phyloP scores from a whole-genome alignment of 441 rosid genomes.

The Erodium chrysanthum region DNA sequence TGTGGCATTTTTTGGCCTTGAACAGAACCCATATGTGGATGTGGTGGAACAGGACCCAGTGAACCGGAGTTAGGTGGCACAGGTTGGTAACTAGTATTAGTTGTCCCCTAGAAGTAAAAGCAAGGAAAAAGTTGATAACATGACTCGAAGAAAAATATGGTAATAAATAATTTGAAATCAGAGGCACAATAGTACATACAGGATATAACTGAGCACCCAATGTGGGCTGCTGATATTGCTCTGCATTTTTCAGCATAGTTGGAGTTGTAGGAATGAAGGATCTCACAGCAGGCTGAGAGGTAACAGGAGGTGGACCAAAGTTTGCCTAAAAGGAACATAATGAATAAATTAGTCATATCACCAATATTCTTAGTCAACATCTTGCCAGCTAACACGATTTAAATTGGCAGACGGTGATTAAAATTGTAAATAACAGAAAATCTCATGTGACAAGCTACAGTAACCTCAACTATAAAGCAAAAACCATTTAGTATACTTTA shows the following conservation, averaged over 20 bases:
- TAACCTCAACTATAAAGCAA: no score
- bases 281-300: slow-evolving; percentile 51
- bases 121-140: slow-evolving; percentile 15
- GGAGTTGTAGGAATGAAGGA: slow-evolving; percentile 78
- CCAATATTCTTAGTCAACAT: background rate
- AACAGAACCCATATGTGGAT: slow-evolving; percentile 27
- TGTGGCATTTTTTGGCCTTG: slow-evolving; percentile 45
- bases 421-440: background rate
- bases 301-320: slow-evolving; percentile 43
- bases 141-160: slow-evolving; percentile 14
- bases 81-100: slow-evolving; percentile 43
- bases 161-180: slow-evolving; percentile 12
- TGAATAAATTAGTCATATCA: slow-evolving; percentile 15
- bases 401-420: background rate
- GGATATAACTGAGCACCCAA: slow-evolving; percentile 71
- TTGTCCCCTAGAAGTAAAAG: slow-evolving; percentile 39
- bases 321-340: slow-evolving; percentile 36
- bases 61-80: slow-evolving; percentile 44
- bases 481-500: no score
- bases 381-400: background rate
- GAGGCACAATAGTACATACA: slow-evolving; percentile 35
- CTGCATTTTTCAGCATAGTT: slow-evolving; percentile 66
- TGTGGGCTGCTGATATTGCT: slow-evolving; percentile 80
- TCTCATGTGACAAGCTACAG: background rate
- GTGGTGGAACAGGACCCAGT: slow-evolving; percentile 23